A percentile compares a stretch with the other conserved stretches of the same genome.
phyloP scores from a whole-genome alignment of 2,329 filamentous ascomycete species.

The Pestalotiopsis sp. region DNA sequence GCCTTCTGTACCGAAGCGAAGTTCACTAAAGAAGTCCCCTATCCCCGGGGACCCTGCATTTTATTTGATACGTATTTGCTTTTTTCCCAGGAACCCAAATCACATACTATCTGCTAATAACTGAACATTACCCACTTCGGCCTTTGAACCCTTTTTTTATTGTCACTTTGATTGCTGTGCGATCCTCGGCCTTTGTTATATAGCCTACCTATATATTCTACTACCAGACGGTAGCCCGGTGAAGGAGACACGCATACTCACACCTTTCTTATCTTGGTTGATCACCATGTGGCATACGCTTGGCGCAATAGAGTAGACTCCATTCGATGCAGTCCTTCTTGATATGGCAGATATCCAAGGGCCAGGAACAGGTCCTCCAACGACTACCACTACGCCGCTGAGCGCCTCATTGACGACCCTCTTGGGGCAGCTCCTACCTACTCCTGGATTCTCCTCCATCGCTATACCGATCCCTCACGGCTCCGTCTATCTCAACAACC shows the following conservation, averaged over 20 bases:
- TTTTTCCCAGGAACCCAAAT: background rate
- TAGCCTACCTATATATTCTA: background rate
- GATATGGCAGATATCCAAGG: conserved; percentile 2
- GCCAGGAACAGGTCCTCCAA: background rate
- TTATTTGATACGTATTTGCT: background rate
- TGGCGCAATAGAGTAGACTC: background rate
- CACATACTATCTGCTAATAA: background rate
- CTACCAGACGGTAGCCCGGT: background rate
- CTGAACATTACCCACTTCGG: background rate
- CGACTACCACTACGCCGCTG: background rate
- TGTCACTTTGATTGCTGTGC: background rate
- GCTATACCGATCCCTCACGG: conserved; percentile 12
- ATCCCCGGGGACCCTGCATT: conserved; percentile 7
- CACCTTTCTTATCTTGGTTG: background rate
- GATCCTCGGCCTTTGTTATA: background rate
- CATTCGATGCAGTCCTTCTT: background rate
- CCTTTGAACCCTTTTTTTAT: background rate
- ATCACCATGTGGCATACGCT: background rate
- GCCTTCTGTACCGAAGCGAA: background rate
- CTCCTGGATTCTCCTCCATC: conserved; percentile 14
- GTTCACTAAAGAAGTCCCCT: background rate
- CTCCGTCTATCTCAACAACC: conserved; percentile 10
- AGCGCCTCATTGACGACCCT: background rate
- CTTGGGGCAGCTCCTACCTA: conserved; percentile 6
- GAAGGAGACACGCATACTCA: background rate